Evolutionary conservation across 371 early-diverging fungal species (phyloP).

Genomic region (Mortierella polycephala): DNA sequence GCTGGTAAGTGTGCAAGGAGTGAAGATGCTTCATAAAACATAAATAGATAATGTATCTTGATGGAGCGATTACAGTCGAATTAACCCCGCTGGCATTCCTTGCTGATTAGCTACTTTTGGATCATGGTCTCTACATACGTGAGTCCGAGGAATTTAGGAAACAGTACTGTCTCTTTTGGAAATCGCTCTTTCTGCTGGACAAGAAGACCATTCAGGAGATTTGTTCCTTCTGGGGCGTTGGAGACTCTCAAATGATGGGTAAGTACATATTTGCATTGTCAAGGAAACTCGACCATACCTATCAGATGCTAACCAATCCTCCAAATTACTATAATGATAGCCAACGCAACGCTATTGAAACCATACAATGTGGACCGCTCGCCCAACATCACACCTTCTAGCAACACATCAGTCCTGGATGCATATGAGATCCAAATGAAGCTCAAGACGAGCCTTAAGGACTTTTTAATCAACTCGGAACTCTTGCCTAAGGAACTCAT

Average conservation of each 20-base stretch:
- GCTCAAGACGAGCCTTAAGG: slow-evolving; percentile 75
- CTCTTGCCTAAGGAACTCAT: slow-evolving; percentile 88
- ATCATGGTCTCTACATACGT: slow-evolving; percentile 92
- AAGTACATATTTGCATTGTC: background rate
- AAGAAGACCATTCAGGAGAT: slow-evolving; percentile 68
- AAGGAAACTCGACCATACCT: background rate
- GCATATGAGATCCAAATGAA: slow-evolving; percentile 78
- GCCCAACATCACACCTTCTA: slow-evolving; percentile 58
- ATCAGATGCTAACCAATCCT: too few relatives aligned
- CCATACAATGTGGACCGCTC: slow-evolving; percentile 74
- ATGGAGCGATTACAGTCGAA: too few relatives aligned
- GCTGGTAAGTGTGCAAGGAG: slow-evolving; percentile 38
- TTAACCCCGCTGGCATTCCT: too few relatives aligned
- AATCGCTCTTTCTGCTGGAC: slow-evolving; percentile 84
- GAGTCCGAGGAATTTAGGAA: slow-evolving; percentile 77
- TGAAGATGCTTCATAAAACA: background rate
- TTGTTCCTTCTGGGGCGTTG: slow-evolving; percentile 85
- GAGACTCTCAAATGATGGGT: slow-evolving; percentile 80
- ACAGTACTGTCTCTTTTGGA: slow-evolving; percentile 90
- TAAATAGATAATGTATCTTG: too few relatives aligned
- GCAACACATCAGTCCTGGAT: slow-evolving; percentile 60
- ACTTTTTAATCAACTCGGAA: slow-evolving; percentile 78
- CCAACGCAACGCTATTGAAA: slow-evolving; percentile 82
- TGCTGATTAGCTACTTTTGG: slow-evolving; percentile 75
- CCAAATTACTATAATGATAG: slow-evolving; percentile 20